Percentiles rank a stretch among this genome's conserved stretches.
Conservation (phyloP, 495 filamentous ascomycete genomes). For the Aspergillus funiculosus region DNA sequence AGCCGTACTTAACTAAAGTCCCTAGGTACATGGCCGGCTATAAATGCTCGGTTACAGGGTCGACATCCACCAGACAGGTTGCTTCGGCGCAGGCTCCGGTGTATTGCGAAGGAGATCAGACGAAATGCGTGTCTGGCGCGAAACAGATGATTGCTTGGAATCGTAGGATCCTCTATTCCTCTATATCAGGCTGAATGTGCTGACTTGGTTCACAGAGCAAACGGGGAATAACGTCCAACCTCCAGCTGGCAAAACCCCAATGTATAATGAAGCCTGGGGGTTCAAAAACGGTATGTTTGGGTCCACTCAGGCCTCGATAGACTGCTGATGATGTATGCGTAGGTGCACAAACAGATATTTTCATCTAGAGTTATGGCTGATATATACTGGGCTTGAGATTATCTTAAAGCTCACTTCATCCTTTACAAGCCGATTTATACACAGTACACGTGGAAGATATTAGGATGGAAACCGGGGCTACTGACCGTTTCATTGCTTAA, state of each 20-base stretch:
- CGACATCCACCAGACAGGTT: conserved; percentile 33
- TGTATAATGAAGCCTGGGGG: conserved; percentile 20
- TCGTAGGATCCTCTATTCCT: conserved; percentile 25
- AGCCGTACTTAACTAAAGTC: neutral
- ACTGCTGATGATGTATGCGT: neutral
- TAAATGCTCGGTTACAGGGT: conserved; percentile 47
- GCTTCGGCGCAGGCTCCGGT: conserved; percentile 36
- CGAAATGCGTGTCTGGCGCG: conserved; percentile 45
- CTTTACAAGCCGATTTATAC: no score
- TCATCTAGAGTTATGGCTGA: no score
- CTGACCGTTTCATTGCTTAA: no score
- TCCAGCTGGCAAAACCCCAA: conserved; percentile 14
- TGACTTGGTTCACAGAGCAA: conserved; percentile 14
- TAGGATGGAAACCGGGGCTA: no score
- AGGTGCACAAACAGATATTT: neutral
- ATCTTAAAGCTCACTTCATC: no score
- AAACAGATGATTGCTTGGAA: conserved; percentile 54
- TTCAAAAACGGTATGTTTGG: conserved; percentile 15
- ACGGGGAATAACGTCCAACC: conserved; percentile 21
- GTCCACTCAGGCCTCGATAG: neutral
- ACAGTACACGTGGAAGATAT: no score
- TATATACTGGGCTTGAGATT: no score
- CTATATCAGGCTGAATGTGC: neutral
- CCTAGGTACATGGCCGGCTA: conserved; percentile 49
- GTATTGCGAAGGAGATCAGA: conserved; percentile 37